phyloP scores from a whole-genome alignment of 2,329 filamentous ascomycete genomes.

The Decorospora gaudefroyi region DNA sequence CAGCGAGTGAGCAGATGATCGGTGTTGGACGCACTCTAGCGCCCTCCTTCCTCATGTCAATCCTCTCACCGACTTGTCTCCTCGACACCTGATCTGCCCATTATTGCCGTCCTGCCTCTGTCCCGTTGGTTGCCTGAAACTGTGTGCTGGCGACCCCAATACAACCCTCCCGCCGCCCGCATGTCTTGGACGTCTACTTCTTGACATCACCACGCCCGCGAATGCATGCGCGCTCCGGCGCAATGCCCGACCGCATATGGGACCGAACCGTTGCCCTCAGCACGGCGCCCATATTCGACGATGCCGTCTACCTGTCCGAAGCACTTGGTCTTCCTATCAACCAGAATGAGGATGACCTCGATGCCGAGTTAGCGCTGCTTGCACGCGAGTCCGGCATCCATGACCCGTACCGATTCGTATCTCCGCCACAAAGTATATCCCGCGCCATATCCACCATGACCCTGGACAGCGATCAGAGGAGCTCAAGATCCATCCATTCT shows the following conservation, averaged over 20 bases:
- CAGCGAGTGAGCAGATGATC: constrained; percentile 9
- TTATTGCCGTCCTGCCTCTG: constrained; percentile 9
- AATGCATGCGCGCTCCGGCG: constrained; percentile 41
- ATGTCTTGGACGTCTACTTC: constrained; percentile 21
- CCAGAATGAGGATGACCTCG: constrained; percentile 41
- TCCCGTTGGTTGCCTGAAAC: constrained; percentile 4
- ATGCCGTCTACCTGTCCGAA: constrained; percentile 39
- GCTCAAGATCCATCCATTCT: constrained; percentile 43
- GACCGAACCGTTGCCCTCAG: constrained; percentile 30
- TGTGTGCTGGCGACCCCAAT: constrained; percentile 10
- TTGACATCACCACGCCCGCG: constrained; percentile 31
- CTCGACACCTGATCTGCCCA: constrained; percentile 14
- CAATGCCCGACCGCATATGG: constrained; percentile 37
- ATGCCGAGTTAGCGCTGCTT: constrained; percentile 33
- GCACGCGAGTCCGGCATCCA: constrained; percentile 41
- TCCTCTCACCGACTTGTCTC: constrained; percentile 11
- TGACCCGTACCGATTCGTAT: constrained; percentile 41
- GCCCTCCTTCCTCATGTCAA: constrained; percentile 6
- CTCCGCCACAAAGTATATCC: constrained; percentile 28
- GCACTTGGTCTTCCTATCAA: constrained; percentile 32
- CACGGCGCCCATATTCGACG: constrained; percentile 44
- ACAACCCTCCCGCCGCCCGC: constrained; percentile 22
- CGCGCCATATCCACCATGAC: constrained; percentile 41
- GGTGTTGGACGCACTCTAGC: constrained; percentile 8
- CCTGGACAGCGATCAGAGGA: constrained; percentile 37